Percentiles rank a stretch among this genome's conserved stretches.
These are phyloP conservation scores for Pichia thaimueangensis DNA, from an alignment of 805 yeast genomes.

Conservation along the genomic window DNA sequence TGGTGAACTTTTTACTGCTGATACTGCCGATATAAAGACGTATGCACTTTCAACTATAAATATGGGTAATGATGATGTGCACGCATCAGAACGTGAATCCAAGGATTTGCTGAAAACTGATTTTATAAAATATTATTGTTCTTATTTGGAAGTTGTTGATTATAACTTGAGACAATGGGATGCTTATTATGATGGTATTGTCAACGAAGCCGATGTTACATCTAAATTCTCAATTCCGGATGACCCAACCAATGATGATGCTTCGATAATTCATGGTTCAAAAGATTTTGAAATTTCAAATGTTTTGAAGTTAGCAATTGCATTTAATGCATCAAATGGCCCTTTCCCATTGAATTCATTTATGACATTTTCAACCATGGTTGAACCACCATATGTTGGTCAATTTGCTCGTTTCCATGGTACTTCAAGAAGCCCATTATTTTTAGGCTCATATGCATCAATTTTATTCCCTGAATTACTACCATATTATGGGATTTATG, in stretches of 20 bases:
- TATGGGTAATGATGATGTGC: constrained; percentile 20
- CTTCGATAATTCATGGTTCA: constrained; percentile 10
- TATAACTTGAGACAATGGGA: constrained; percentile 81
- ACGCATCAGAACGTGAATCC: neutral
- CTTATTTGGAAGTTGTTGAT: constrained; percentile 58
- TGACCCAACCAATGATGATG: constrained; percentile 17
- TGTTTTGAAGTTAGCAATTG: constrained; percentile 34
- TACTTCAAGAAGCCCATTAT: constrained; percentile 47
- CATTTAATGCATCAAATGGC: constrained; percentile 33
- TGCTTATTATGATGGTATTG: constrained; percentile 43
- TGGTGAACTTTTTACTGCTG: constrained; percentile 66
- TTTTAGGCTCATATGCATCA: constrained; percentile 59
- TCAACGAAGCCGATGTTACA: constrained; percentile 1
- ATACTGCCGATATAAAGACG: neutral
- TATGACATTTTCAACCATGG: constrained; percentile 55
- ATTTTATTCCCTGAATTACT: constrained; percentile 53
- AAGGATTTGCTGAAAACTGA: constrained; percentile 4
- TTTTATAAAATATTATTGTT: constrained; percentile 49
- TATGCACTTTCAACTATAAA: neutral
- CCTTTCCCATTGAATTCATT: constrained; percentile 46
- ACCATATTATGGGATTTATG: constrained; percentile 52
- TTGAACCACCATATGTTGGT: constrained; percentile 56
- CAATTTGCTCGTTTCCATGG: constrained; percentile 36
- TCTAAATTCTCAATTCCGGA: constrained; percentile 19
- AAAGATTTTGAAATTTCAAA: constrained; percentile 1